Evolutionary conservation across 495 filamentous ascomycete species (phyloP).

Genomic region (Cercophora scortea): DNA sequence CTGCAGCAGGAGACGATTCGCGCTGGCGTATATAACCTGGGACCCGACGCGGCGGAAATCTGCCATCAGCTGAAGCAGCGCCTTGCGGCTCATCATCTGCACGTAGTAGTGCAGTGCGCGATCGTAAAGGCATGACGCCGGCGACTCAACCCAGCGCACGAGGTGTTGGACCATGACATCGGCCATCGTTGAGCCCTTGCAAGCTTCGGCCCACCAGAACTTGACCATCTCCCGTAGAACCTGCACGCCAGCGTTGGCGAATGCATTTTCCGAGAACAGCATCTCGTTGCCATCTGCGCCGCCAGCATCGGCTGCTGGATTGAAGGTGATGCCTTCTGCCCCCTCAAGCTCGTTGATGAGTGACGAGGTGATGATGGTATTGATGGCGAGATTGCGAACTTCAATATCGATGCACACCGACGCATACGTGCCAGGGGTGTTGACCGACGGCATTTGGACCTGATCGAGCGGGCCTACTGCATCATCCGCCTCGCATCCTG

Average conservation of each 20-base stretch:
- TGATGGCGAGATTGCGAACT: constrained; percentile 91
- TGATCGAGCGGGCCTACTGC: constrained; percentile 73
- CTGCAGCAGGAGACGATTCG: constrained; percentile 84
- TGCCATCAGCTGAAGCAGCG: constrained; percentile 91
- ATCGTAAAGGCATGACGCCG: constrained; percentile 89
- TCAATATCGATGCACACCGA: constrained; percentile 96
- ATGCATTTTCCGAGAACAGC: constrained; percentile 83
- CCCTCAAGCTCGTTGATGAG: constrained; percentile 97
- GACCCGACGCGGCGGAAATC: constrained; percentile 95
- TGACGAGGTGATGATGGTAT: constrained; percentile 93
- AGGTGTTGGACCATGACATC: constrained; percentile 97
- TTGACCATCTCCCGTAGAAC: constrained; percentile 98
- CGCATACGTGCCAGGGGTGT: constrained; percentile 85
- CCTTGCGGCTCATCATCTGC: constrained; percentile 95
- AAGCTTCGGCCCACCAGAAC: constrained; percentile 94
- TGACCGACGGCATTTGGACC: constrained; percentile 91
- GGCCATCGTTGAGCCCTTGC: constrained; percentile 83
- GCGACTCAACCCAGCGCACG: constrained; percentile 91
- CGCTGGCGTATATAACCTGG: constrained; percentile 82
- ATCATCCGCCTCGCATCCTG: constrained; percentile 92
- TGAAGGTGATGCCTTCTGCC: constrained; percentile 69
- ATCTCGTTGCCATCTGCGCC: constrained; percentile 46
- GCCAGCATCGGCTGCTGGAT: constrained; percentile 62
- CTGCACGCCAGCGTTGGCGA: constrained; percentile 80
- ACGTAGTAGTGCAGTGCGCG: constrained; percentile 96